A percentile compares a stretch with the other conserved stretches of the same genome.
Conservation (phyloP, 176 grass and related monocot genomes). For the Panicum miliaceum region DNA sequence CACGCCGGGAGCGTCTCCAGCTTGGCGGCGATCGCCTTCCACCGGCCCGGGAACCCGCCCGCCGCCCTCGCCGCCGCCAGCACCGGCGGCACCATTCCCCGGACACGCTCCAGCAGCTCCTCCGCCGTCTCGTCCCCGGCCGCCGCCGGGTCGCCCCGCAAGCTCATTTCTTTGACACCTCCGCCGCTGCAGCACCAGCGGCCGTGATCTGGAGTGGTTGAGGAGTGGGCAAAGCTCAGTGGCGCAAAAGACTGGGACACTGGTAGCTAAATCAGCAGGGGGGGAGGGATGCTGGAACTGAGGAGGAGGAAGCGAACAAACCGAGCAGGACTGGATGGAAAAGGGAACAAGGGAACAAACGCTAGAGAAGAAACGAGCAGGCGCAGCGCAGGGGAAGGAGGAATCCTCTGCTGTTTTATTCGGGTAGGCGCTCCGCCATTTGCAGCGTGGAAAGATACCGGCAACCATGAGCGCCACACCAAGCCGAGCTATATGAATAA, state of each 20-base stretch:
- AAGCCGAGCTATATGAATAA: neutral
- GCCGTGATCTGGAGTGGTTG: constrained; percentile 38
- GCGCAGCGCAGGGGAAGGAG: neutral
- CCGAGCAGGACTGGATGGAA: neutral
- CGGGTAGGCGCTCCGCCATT: constrained; percentile 34
- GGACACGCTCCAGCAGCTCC: constrained; percentile 51
- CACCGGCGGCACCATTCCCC: constrained; percentile 49
- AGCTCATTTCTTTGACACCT: constrained; percentile 33
- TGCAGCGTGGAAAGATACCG: constrained; percentile 46
- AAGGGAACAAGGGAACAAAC: constrained; percentile 48
- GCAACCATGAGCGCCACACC: constrained; percentile 23
- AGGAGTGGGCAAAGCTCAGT: constrained; percentile 8
- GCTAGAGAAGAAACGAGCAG: constrained; percentile 32
- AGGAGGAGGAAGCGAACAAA: constrained; percentile 2
- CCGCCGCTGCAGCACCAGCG: neutral
- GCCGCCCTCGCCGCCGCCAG: constrained; percentile 37
- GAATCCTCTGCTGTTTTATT: neutral
- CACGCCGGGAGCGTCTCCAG: constrained; percentile 58
- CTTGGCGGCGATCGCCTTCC: constrained; percentile 70
- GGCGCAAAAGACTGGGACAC: neutral
- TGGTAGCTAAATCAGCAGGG: constrained; percentile 19
- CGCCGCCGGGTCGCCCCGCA: constrained; percentile 11
- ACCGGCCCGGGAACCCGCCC: constrained; percentile 54
- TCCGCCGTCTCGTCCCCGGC: constrained; percentile 47
- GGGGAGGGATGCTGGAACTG: neutral